Base-by-base conservation (phyloP, 768 basidiomycete species). In the Trametes sanguinea region DNA sequence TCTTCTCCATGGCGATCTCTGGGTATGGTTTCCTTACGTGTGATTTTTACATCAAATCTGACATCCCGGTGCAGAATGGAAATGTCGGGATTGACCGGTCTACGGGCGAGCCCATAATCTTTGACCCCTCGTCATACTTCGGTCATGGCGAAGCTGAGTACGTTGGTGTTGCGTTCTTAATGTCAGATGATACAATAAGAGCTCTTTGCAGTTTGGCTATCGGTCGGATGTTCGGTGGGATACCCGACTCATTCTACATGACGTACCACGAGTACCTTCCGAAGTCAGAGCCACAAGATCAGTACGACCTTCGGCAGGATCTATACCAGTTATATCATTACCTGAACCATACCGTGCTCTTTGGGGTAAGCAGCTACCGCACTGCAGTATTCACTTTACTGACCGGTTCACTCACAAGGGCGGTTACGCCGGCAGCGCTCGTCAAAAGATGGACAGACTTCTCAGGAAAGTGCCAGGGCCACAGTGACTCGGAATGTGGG, bases 71-170 rank as follows among this genome's bases (percentile, higher is more conserved):
- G 5, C 64, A 91, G 90, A 89, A 86, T 60, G 90, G 90, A 6
- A 92, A 92, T 70, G 84, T 80, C 3, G 90, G 91, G 7, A 76
- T 82, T 27, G 86, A 90, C 62, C 70, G 68, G 40, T 55, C 60
- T 27, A 84, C 78, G 6, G 83, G 81, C 4, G 72, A 84, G 55
- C 88, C 91, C 0, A 75, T 90, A 1, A 86, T 92, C 44, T 92
- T 85, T 65, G 90, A 93, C 67, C 89, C 90, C 2, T 85, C 90
- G 2, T 89, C 88, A 4, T 89, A 85, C 69, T 92, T 83, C 65
- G 91, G 91, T 2, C 91, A 92, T 67, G 87, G 87, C 62, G 91
- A 93, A 75, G 86, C 87, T 13, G 91, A 93, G 91, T 92, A 67
- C 74, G 84, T 73, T 22, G 10, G 13, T 29, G 22, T 22, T 22